Percentiles rank a stretch among this genome's conserved stretches.
Conservation (phyloP, 2,329 filamentous ascomycete species). For the Cladophialophora psammophila region DNA sequence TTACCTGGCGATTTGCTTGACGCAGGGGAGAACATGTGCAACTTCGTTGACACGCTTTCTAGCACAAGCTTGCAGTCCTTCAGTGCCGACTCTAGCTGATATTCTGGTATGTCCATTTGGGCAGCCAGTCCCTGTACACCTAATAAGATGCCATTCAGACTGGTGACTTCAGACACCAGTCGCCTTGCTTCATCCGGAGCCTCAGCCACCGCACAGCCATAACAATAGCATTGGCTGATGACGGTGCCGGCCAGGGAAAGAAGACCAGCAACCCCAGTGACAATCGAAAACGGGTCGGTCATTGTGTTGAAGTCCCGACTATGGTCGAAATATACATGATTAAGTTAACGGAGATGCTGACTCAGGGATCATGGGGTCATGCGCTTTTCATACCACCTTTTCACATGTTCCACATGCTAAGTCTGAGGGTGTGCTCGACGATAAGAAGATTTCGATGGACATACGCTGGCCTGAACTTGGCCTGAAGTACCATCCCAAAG, state of each 20-base stretch:
- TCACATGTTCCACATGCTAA: not conserved
- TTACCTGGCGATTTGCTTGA: slow-evolving; percentile 11
- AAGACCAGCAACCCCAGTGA: slow-evolving; percentile 43
- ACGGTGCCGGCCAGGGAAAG: slow-evolving; percentile 25
- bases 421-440: not conserved
- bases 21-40: slow-evolving; percentile 18
- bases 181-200: slow-evolving; percentile 33
- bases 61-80: slow-evolving; percentile 19
- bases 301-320: slow-evolving; percentile 26
- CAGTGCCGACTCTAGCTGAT: slow-evolving; percentile 15
- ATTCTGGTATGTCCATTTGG: slow-evolving; percentile 11
- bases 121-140: slow-evolving; percentile 28
- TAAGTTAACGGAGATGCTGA: not conserved
- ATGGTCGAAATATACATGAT: not conserved
- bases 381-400: not conserved
- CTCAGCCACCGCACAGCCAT: slow-evolving; percentile 32
- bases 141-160: slow-evolving; percentile 31
- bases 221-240: slow-evolving; percentile 33
- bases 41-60: slow-evolving; percentile 17
- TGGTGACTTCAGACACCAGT: slow-evolving; percentile 31
- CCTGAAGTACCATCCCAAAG: too few relatives aligned
- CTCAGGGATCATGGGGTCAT: not conserved
- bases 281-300: slow-evolving; percentile 43
- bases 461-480: too few relatives aligned
- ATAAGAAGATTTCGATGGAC: not conserved